phyloP scores from a whole-genome alignment of 2,329 filamentous ascomycete genomes.

The Escovopsis sp. region DNA sequence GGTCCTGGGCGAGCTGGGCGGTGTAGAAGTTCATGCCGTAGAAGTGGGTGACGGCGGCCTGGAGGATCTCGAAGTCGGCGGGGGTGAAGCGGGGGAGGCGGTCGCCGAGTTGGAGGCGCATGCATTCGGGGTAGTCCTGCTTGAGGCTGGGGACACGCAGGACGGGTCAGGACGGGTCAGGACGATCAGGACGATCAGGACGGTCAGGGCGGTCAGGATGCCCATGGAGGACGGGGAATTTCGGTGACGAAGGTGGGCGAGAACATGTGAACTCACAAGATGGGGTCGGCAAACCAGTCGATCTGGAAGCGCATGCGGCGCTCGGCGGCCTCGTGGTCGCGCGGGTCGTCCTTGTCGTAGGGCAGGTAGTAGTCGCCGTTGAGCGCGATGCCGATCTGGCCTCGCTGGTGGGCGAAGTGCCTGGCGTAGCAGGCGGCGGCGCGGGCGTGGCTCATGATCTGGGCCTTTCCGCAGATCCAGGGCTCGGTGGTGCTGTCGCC shows the following conservation, averaged over 20 bases:
- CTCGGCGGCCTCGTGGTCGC: constrained; percentile 17
- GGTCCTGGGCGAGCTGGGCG: constrained; percentile 18
- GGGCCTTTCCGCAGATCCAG: constrained; percentile 19
- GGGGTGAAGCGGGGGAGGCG: constrained; percentile 16
- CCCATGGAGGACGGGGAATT: too few relatives aligned
- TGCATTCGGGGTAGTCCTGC: constrained; percentile 19
- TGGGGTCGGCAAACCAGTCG: constrained; percentile 24
- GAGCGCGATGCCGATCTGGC: constrained; percentile 19
- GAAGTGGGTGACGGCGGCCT: constrained; percentile 15
- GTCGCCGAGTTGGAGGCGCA: constrained; percentile 18
- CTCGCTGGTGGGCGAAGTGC: constrained; percentile 17
- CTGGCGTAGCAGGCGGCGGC: constrained; percentile 17
- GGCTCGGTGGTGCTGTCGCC: constrained; percentile 21
- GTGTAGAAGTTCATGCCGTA: constrained; percentile 29
- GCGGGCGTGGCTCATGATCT: constrained; percentile 21
- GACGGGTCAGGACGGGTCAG: too few relatives aligned
- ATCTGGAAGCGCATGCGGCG: constrained; percentile 22
- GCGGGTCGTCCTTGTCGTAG: constrained; percentile 13
- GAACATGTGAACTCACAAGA: constrained; percentile 15
- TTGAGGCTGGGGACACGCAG: constrained; percentile 8
- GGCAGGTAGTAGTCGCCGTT: constrained; percentile 25
- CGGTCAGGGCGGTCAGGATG: too few relatives aligned
- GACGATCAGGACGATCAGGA: too few relatives aligned
- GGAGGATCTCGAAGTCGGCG: constrained; percentile 12
- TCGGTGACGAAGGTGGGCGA: too few relatives aligned